Percentiles rank a stretch among this genome's conserved stretches.
phyloP scores from a whole-genome alignment of 139 green algal genomes.

The Picochlorum sp. region DNA sequence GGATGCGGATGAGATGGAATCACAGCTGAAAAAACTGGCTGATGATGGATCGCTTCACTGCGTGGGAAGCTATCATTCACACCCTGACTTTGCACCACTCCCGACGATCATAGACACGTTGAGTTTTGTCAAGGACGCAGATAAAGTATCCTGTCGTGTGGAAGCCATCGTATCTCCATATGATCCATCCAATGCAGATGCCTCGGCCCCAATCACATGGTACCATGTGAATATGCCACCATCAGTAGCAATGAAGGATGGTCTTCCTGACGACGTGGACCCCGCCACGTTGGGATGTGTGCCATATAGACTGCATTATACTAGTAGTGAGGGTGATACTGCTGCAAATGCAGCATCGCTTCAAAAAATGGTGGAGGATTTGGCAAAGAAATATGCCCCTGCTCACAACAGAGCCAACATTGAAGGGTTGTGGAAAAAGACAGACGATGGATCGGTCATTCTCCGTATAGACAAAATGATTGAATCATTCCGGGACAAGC shows the following conservation, averaged over 20 bases:
- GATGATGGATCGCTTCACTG: conserved; percentile 7
- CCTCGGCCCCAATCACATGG: conserved; percentile 39
- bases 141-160: conserved; percentile 2
- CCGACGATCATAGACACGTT: conserved; percentile 61
- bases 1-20: conserved; percentile 50
- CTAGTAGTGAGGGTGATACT: neutral
- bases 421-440: conserved; percentile 17
- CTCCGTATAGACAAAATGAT: conserved; percentile 30
- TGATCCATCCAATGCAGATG: conserved; percentile 11
- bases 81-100: conserved; percentile 50
- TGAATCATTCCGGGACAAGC: conserved; percentile 7
- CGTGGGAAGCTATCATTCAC: conserved; percentile 70
- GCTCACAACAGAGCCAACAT: conserved; percentile 16
- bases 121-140: neutral
- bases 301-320: conserved; percentile 20
- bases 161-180: conserved; percentile 70
- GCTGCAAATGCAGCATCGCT: neutral
- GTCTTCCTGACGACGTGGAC: conserved; percentile 22
- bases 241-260: conserved; percentile 4
- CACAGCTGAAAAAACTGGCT: conserved; percentile 19
- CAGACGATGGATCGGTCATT: conserved; percentile 8
- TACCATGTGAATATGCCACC: conserved; percentile 51
- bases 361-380: conserved; percentile 19
- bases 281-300: conserved; percentile 20
- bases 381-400: conserved; percentile 31